Conservation (phyloP, 495 filamentous ascomycete species). For the Lepraria neglecta region DNA sequence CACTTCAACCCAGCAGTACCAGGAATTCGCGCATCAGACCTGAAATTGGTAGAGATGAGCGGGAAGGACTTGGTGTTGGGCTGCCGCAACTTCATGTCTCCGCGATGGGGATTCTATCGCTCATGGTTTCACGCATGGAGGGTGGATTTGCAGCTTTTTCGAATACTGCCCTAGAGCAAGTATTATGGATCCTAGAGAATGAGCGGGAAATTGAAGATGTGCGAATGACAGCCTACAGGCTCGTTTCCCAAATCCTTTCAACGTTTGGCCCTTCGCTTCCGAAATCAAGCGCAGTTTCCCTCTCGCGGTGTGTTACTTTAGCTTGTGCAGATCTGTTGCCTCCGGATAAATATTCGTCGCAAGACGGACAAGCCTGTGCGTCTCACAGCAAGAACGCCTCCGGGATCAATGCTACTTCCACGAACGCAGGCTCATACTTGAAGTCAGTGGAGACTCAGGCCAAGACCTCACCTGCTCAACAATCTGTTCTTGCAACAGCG, state of each 20-base stretch:
- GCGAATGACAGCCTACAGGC: slow-evolving; percentile 53
- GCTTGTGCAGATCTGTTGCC: slow-evolving; percentile 61
- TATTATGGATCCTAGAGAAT: slow-evolving; percentile 60
- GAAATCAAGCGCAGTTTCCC: slow-evolving; percentile 52
- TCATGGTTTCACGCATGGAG: slow-evolving; percentile 49
- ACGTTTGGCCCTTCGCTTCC: slow-evolving; percentile 57
- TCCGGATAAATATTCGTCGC: slow-evolving; percentile 31
- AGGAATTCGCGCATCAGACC: slow-evolving; percentile 49
- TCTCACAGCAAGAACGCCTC: slow-evolving; percentile 29
- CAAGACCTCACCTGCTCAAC: slow-evolving; percentile 17
- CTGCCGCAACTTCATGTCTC: slow-evolving; percentile 69
- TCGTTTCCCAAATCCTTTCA: slow-evolving; percentile 51
- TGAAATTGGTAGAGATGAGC: slow-evolving; percentile 69
- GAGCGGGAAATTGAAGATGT: slow-evolving; percentile 52
- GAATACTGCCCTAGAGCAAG: slow-evolving; percentile 58
- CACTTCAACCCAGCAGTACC: slow-evolving; percentile 47
- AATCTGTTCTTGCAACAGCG: slow-evolving; percentile 43
- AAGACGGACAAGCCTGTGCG: slow-evolving; percentile 26
- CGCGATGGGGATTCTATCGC: slow-evolving; percentile 51
- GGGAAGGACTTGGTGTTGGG: slow-evolving; percentile 62
- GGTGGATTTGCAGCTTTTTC: slow-evolving; percentile 47
- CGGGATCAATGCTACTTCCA: slow-evolving; percentile 37
- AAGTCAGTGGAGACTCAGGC: background rate
- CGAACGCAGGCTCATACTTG: slow-evolving; percentile 54
- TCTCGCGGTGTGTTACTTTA: slow-evolving; percentile 50